Evolutionary conservation across 371 early-diverging fungal genomes (phyloP), one percentile per base, ranked within the genome.

Genomic region (Lichtheimia ornata): DNA sequence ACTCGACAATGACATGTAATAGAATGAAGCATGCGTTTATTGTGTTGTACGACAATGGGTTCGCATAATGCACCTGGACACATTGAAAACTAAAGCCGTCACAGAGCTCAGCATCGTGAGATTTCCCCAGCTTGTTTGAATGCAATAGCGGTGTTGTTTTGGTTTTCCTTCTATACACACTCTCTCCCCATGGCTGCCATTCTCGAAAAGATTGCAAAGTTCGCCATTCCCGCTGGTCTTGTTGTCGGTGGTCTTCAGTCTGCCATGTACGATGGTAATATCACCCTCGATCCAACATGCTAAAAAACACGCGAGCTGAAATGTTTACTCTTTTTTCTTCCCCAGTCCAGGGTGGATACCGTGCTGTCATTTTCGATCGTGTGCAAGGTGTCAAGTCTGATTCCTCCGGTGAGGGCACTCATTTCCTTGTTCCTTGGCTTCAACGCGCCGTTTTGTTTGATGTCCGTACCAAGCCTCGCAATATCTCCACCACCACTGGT

Each of bases 281-380:
- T 7, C 47, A 17, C 47, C 14, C 17, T 27, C 30, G 53, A 24
- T 47, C 14, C 47, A 5, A 47, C 5, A 47, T 18, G 12, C 2
- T 14, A 11, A n/a, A 47, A 18, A 47, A 47, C 42, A 61, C 44
- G 47, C 22, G 47, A n/a, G 47, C 47, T 47, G 47, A 47, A 47
- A 35, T 35, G 35, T 35, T 22, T 18, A 47, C 45, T 6, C 45
- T 15, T 14, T 43, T 22, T 18, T 47, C 12, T 40, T 47, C 12
- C 28, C 41, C 62, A 94, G 96, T 98, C 58, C 91, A 94, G 75
- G 99, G 97, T 72, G 99, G 99, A 61, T 84, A 96, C 66, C 86
- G 98, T 53, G 99, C 96, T 3, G 96, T 99, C 54, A 92, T 97
- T 63, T 99, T 97, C 78, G 97, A 97, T 73, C 91, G 99, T 70